Base-by-base conservation (phyloP, 2,329 filamentous ascomycete genomes). In the Beauveria sp. region DNA sequence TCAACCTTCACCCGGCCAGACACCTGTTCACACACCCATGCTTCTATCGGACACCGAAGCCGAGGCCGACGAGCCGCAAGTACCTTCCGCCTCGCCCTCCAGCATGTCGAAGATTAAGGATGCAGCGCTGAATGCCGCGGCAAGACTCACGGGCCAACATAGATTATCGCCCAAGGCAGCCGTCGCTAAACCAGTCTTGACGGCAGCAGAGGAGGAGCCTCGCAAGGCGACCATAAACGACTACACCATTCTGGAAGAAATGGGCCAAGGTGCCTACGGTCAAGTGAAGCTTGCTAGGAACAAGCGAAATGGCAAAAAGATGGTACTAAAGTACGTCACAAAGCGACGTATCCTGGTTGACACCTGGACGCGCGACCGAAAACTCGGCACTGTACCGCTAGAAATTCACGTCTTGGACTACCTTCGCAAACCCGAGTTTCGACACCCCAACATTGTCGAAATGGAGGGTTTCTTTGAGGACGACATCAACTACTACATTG, bases 391-490 rank as follows among this genome's bases (percentile, higher is more conserved):
- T 0, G 95, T 99, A 1, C 95, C 95, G 1, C 80, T 99, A 63
- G 95, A 99, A 74, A 98, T 99, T 65, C 95, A 99, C 69, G 95
- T 99, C 42, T 80, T 99, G 18, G 92, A 99, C 74, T 99, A 93
- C 71, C 84, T 99, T 12, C 87, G 92, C 28, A 84, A 88, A 34
- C 92, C 88, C 60, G 86, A 85, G 49, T 76, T 88, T 34, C 79
- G 79, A 51, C 87, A 89, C 67, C 83, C 84, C 59, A 89, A 89
- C 67, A 88, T 89, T 67, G 84, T 89, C 18, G 86, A 89, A 72
- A 89, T 89, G 86, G 81, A 86, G 63, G 85, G 86, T 64, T 89
- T 89, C 71, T 89, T 89, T 67, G 87, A 89, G 72, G 91, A 96
- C 67, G 87, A 91, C 65, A 80, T 87, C 68, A 98, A 99, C 71